Conservation (phyloP, 2,329 filamentous ascomycete species). For the Ophiognomonia clavigignenti-juglandacearum region DNA sequence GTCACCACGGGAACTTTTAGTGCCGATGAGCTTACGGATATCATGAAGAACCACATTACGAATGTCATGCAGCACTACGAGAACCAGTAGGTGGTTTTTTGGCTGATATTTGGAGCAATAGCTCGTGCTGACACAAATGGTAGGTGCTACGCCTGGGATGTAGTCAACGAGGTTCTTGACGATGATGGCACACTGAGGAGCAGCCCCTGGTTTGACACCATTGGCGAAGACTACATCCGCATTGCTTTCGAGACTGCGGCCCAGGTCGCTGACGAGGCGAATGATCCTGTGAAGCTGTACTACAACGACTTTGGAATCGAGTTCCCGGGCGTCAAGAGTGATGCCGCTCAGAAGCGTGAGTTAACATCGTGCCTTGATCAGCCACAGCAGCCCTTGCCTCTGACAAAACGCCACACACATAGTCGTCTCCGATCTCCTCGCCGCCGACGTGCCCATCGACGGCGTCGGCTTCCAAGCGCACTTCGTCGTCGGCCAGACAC, state of each 20-base stretch:
- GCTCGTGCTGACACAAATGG: too few relatives aligned
- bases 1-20: too few relatives aligned
- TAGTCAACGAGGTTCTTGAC: conserved; percentile 58
- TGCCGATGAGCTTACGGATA: too few relatives aligned
- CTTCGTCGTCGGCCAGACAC: conserved; percentile 48
- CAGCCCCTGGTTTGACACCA: conserved; percentile 48
- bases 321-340: conserved; percentile 40
- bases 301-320: conserved; percentile 52
- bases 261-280: too few relatives aligned
- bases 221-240: conserved; percentile 54
- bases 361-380: conserved; percentile 42
- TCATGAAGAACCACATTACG: too few relatives aligned
- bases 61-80: too few relatives aligned
- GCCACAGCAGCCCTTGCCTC: too few relatives aligned
- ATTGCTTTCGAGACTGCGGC: conserved; percentile 53
- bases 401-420: too few relatives aligned
- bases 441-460: conserved; percentile 49
- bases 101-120: too few relatives aligned
- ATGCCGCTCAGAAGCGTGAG: too few relatives aligned
- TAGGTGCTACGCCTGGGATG: conserved; percentile 60
- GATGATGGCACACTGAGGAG: conserved; percentile 50
- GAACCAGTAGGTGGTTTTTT: too few relatives aligned
- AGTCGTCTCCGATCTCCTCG: conserved; percentile 37
- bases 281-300: conserved; percentile 48
- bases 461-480: conserved; percentile 61